phyloP scores from a whole-genome alignment of 306 rosid genomes.

The Nissolia schottii region DNA sequence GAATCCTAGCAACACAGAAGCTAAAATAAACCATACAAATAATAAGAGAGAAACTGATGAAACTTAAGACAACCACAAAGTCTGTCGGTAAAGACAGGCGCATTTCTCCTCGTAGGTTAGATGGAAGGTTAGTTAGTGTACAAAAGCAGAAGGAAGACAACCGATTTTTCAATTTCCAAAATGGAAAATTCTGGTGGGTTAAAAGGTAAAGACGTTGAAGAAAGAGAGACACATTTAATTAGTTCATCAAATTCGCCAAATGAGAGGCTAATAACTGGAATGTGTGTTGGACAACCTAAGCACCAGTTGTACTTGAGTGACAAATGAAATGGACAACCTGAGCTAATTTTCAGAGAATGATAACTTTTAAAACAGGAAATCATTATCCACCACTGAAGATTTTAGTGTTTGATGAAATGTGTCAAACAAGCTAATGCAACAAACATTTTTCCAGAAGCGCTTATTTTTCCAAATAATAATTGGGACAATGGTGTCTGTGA shows the following conservation, averaged over 20 bases:
- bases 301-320: background rate
- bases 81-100: background rate
- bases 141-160: background rate
- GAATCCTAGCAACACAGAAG: background rate
- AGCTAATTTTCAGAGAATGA: background rate
- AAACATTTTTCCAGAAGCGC: constrained; percentile 8
- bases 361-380: background rate
- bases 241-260: background rate
- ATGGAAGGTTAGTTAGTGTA: background rate
- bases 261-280: background rate
- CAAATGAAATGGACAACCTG: background rate
- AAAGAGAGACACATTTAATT: background rate
- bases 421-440: background rate
- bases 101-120: background rate
- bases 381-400: background rate
- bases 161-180: background rate
- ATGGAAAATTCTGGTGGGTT: background rate
- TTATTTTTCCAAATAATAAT: constrained; percentile 7
- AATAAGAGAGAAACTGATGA: background rate
- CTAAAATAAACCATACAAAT: background rate
- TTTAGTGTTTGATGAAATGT: background rate
- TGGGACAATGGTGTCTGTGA: background rate
- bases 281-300: background rate
- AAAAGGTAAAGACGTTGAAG: too few species aligned
- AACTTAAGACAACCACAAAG: background rate